Evolutionary conservation across 768 basidiomycete genomes (phyloP).

Genomic region (Agrocybe pediades): DNA sequence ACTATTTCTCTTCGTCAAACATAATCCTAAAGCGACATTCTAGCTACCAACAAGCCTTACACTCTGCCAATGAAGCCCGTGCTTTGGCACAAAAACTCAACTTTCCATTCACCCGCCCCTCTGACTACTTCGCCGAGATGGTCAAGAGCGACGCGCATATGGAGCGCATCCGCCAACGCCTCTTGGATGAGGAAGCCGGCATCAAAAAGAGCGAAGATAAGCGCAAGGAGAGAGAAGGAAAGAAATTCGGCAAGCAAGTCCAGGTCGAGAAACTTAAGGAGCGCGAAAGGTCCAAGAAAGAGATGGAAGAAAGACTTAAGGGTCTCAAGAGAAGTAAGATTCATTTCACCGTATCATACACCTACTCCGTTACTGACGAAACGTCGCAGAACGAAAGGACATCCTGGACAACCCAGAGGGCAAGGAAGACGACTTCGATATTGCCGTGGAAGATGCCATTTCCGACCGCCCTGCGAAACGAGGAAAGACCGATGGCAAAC

Average conservation of each 20-base stretch:
- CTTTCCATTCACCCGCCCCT: conserved; percentile 86
- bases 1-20: neutral
- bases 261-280: conserved; percentile 94
- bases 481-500: conserved; percentile 39
- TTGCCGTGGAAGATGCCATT: conserved; percentile 90
- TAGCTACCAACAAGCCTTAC: conserved; percentile 96
- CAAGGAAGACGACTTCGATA: conserved; percentile 77
- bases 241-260: conserved; percentile 98
- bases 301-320: conserved; percentile 84
- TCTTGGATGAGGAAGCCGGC: conserved; percentile 84
- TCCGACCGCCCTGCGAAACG: conserved; percentile 68
- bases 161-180: conserved; percentile 90
- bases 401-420: conserved; percentile 65
- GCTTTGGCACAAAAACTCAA: conserved; percentile 76
- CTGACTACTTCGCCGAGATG: conserved; percentile 99
- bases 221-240: conserved; percentile 88
- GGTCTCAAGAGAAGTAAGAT: conserved; percentile 86
- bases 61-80: conserved; percentile 76
- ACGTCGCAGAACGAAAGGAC: conserved; percentile 74
- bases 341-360: neutral
- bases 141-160: conserved; percentile 97
- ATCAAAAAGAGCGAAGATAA: conserved; percentile 94
- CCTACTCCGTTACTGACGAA: neutral
- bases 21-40: neutral
- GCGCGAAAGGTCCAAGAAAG: conserved; percentile 86